These are phyloP conservation scores for Calocera viscosa DNA, from an alignment of 768 basidiomycete genomes.

Conservation along the genomic window DNA sequence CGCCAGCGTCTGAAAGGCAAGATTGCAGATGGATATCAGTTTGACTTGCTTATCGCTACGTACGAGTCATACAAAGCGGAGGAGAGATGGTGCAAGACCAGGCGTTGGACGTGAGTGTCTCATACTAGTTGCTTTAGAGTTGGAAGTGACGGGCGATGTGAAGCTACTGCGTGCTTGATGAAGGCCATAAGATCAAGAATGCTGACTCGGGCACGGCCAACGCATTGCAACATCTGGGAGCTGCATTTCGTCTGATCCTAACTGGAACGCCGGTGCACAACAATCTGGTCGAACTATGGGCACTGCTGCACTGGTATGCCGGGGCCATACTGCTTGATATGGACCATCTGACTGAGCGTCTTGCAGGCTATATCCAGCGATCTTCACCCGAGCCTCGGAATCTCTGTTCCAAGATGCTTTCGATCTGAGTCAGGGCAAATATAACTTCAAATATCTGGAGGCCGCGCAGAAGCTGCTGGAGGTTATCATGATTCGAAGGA, in stretches of 20 bases:
- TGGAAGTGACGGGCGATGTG: neutral
- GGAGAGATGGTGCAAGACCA: slow-evolving; percentile 47
- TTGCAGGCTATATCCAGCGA: slow-evolving; percentile 36
- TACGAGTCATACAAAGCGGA: slow-evolving; percentile 53
- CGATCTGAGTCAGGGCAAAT: slow-evolving; percentile 41
- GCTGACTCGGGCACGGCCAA: slow-evolving; percentile 41
- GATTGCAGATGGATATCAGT: slow-evolving; percentile 33
- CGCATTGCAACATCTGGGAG: slow-evolving; percentile 44
- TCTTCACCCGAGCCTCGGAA: slow-evolving; percentile 41
- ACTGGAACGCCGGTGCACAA: slow-evolving; percentile 68
- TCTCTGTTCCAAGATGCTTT: slow-evolving; percentile 41
- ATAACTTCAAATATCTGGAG: slow-evolving; percentile 38
- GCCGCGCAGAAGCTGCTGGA: slow-evolving; percentile 39
- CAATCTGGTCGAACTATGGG: slow-evolving; percentile 47
- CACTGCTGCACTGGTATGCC: slow-evolving; percentile 35
- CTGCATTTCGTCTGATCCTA: slow-evolving; percentile 49
- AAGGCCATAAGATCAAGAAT: slow-evolving; percentile 65
- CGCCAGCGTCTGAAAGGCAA: slow-evolving; percentile 43
- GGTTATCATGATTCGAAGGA: slow-evolving; percentile 47
- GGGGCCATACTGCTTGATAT: neutral
- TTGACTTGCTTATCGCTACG: slow-evolving; percentile 53
- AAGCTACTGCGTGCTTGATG: slow-evolving; percentile 43
- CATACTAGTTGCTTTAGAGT: slow-evolving; percentile 17
- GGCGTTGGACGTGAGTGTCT: slow-evolving; percentile 35
- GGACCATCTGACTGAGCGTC: slow-evolving; percentile 13